Percentiles rank a stretch among this genome's conserved stretches.
Evolutionary conservation across 768 basidiomycete genomes (phyloP).

Genomic region (Agrocybe pediades): DNA sequence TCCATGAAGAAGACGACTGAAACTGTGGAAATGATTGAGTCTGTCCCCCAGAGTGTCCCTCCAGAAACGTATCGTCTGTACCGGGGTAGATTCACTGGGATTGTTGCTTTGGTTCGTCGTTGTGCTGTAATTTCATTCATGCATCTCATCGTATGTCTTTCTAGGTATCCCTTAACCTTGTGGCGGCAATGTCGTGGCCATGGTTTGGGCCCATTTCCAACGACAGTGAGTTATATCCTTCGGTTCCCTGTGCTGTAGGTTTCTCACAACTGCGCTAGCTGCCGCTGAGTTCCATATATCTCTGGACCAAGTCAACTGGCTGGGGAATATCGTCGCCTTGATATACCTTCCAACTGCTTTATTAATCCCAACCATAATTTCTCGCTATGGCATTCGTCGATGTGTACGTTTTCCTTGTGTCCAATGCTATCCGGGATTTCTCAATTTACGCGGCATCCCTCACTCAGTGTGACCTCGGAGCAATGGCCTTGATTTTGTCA

Average conservation of each 20-base stretch:
- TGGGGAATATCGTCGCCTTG: constrained; percentile 67
- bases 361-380: constrained; percentile 56
- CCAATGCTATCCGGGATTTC: background rate
- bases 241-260: background rate
- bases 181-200: constrained; percentile 67
- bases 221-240: constrained; percentile 42
- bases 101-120: constrained; percentile 59
- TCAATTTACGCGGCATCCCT: background rate
- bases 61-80: constrained; percentile 58
- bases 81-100: constrained; percentile 65
- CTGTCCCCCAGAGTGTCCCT: background rate
- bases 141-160: background rate
- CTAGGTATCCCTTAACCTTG: constrained; percentile 63
- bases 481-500: constrained; percentile 53
- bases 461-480: constrained; percentile 66
- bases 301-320: constrained; percentile 77
- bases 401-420: constrained; percentile 45
- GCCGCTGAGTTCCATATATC: constrained; percentile 67
- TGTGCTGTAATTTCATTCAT: background rate
- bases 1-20: background rate
- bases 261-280: constrained; percentile 37
- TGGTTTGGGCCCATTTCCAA: constrained; percentile 89
- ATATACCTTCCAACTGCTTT: constrained; percentile 66
- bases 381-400: constrained; percentile 59
- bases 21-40: constrained; percentile 3